Evolutionary conservation across 1,284 basidiomycete species (phyloP).

Genomic region (Ganoderma sinense): DNA sequence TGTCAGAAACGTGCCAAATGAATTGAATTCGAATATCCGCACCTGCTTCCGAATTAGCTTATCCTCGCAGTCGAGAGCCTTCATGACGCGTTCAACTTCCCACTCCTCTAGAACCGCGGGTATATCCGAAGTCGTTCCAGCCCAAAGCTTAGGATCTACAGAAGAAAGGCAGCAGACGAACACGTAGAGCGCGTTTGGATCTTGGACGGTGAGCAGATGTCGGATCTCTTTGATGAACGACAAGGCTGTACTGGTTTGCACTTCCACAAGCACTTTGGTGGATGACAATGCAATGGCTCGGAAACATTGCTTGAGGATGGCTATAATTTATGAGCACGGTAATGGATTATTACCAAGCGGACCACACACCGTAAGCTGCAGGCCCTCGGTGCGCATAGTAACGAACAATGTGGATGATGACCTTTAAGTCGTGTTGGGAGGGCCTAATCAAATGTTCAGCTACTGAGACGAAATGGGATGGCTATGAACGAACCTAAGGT

Average conservation of each 20-base stretch:
- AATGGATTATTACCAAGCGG: neutral
- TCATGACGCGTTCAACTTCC: slow-evolving; percentile 77
- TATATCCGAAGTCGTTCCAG: slow-evolving; percentile 59
- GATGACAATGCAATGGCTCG: slow-evolving; percentile 48
- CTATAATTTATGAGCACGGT: slow-evolving; percentile 18
- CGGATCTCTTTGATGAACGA: slow-evolving; percentile 59
- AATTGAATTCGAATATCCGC: neutral
- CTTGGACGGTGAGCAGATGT: slow-evolving; percentile 59
- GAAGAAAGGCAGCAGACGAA: slow-evolving; percentile 70
- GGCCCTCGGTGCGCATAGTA: slow-evolving; percentile 11
- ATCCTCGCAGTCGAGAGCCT: slow-evolving; percentile 66
- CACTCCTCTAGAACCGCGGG: slow-evolving; percentile 64
- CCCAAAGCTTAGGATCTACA: slow-evolving; percentile 68
- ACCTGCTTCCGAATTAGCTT: slow-evolving; percentile 66
- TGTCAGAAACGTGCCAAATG: neutral
- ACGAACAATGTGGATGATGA: slow-evolving; percentile 49
- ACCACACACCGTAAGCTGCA: slow-evolving; percentile 20
- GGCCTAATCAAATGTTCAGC: slow-evolving; percentile 26
- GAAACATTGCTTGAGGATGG: slow-evolving; percentile 51
- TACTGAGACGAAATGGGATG: neutral
- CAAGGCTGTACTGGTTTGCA: slow-evolving; percentile 31
- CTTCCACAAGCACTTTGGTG: slow-evolving; percentile 40
- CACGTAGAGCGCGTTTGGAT: slow-evolving; percentile 67
- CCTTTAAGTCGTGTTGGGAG: slow-evolving; percentile 40
- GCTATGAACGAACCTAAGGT: slow-evolving; percentile 20